Evolutionary conservation across 495 filamentous ascomycete species (phyloP).

Genomic region (Letharia lupina): DNA sequence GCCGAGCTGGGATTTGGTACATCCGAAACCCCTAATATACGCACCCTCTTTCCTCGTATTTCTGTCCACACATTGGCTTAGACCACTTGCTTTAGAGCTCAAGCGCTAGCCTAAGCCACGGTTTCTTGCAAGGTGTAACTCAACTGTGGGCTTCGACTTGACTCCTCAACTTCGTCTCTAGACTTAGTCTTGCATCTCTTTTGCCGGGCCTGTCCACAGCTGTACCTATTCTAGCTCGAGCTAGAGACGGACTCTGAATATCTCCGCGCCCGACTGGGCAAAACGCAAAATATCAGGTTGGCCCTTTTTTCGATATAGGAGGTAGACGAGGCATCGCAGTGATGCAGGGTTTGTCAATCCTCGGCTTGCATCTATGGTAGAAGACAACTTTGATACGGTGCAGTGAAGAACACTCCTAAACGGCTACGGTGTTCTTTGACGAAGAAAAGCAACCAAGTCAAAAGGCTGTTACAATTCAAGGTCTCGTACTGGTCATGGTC

Average conservation of each 20-base stretch:
- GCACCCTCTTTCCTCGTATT: no score
- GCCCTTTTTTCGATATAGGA: neutral
- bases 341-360: neutral
- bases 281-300: neutral
- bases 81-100: no score
- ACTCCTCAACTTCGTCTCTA: no score
- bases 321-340: neutral
- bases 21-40: no score
- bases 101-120: no score
- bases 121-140: no score
- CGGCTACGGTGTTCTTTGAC: neutral
- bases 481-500: neutral
- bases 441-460: neutral
- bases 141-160: no score
- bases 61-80: no score
- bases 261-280: neutral
- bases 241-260: neutral
- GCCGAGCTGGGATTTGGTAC: no score
- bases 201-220: no score
- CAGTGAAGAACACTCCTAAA: neutral
- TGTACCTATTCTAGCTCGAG: no score
- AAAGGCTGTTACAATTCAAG: neutral
- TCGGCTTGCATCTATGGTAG: neutral
- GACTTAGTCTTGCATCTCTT: no score
- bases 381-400: neutral